Evolutionary conservation across 345 rosid species (phyloP), one percentile per base, ranked within the genome.

Genomic region (Syzygium grande): DNA sequence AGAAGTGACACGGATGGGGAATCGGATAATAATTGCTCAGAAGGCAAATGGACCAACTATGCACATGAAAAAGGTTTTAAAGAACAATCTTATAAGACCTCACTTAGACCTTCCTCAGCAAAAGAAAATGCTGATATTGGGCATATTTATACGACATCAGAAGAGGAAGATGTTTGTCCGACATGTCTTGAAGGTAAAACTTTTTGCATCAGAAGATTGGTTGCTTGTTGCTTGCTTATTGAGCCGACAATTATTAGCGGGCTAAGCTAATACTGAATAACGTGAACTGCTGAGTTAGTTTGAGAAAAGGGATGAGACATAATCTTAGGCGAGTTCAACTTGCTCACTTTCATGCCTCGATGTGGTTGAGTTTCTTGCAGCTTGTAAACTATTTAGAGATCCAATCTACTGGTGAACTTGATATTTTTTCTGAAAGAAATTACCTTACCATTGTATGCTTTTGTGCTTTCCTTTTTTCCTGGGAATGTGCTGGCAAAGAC

Each of bases 111-210:
- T 77, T 92, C 93, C 23, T 90, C 91, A 10, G 90, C 94, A 84
- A 95, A 93, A 90, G 86, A 91, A 54, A 83, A 89, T 23, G 85
- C 90, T 84, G 91, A 94, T 87, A 85, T 89, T 87, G 96, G 92
- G 53, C 89, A 90, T 55, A 17, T 94, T 85, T 94, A 93, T 92
- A 77, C 93, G 51, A 86, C 92, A 17, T 88, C 97, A 56, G 99
- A 96, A 85, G 99, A 98, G 21, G 99, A 98, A 91, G 99, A 98
- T 91, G 92, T 94, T 87, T 98, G 99, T 86, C 99, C 99, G 80
- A 98, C 99, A 21, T 98, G 99, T 91, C 99, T 96, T 88, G 99
- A 98, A 91, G 99, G 99, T 98, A 93, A 51, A 84, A 61, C 46
- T 85, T 53, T 65, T 86, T 87, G 19, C 46, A 86, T 52, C 86